A percentile compares a stretch with the other conserved stretches of the same genome.
Evolutionary conservation across 2,329 filamentous ascomycete species (phyloP).

Genomic region (Claviceps citrina): DNA sequence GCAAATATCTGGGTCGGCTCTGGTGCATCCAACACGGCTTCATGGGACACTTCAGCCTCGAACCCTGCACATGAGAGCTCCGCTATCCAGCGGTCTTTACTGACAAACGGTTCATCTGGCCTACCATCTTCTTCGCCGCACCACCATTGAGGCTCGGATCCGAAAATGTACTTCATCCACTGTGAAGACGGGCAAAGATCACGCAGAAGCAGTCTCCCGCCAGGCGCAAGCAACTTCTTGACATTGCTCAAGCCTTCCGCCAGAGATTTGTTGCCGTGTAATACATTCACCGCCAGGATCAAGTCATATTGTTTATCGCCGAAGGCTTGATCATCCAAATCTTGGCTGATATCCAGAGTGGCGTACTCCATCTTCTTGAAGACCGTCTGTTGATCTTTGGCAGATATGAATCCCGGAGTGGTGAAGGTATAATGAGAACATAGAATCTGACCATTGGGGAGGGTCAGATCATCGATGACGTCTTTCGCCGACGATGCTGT

Average conservation of each 20-base stretch:
- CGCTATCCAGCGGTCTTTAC: not conserved
- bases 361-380: not conserved
- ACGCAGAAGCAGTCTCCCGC: not conserved
- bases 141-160: not conserved
- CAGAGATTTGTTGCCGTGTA: not conserved
- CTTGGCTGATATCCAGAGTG: not conserved
- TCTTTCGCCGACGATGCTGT: not conserved
- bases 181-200: not conserved
- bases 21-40: not conserved
- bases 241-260: not conserved
- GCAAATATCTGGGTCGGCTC: not conserved
- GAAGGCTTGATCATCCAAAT: not conserved
- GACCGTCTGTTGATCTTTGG: not conserved
- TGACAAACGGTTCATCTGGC: not conserved
- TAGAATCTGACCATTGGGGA: not conserved
- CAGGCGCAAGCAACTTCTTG: not conserved
- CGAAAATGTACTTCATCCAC: not conserved
- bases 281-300: not conserved
- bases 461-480: not conserved
- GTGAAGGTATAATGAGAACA: not conserved
- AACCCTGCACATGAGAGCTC: not conserved
- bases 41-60: not conserved
- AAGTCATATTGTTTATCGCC: not conserved
- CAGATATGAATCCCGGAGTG: not conserved
- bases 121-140: not conserved